These are phyloP conservation scores for Clonostachys chloroleuca DNA, from an alignment of 2,329 filamentous ascomycete genomes.

Conservation along the genomic window DNA sequence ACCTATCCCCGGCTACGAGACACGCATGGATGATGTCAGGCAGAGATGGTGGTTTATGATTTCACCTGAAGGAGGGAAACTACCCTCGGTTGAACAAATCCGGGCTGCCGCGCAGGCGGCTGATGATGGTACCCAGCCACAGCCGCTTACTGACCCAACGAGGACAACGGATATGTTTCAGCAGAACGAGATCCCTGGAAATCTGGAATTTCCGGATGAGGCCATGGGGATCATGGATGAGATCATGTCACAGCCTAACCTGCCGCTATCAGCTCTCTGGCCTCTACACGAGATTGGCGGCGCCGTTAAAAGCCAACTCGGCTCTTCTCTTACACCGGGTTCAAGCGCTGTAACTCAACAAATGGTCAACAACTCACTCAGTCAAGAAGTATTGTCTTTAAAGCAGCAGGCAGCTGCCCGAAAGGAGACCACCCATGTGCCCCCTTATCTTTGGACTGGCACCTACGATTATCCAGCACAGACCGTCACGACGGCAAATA, in stretches of 20 bases:
- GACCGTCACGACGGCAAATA: not conserved
- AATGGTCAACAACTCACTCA: conserved; percentile 6
- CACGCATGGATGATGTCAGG: conserved; percentile 35
- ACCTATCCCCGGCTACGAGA: conserved; percentile 39
- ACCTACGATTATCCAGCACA: conserved; percentile 19
- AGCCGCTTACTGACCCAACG: not conserved
- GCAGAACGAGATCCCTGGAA: conserved; percentile 2
- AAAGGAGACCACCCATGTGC: conserved; percentile 24
- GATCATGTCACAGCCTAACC: conserved; percentile 28
- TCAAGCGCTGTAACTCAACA: not conserved
- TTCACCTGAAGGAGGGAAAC: conserved; percentile 11
- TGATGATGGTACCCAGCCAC: not conserved
- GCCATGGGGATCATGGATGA: conserved; percentile 27
- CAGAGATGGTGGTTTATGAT: conserved; percentile 49
- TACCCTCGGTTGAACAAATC: no score
- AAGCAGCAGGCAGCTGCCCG: conserved; percentile 9
- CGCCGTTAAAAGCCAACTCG: conserved; percentile 2
- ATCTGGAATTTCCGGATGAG: conserved; percentile 16
- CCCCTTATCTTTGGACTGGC: conserved; percentile 36
- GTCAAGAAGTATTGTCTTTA: conserved; percentile 10
- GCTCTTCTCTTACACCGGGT: not conserved
- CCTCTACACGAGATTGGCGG: conserved; percentile 7
- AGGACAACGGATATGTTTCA: not conserved
- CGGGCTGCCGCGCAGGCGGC: no score
- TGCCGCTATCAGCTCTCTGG: conserved; percentile 27